Evolutionary conservation across 192 early-diverging fungal genomes (phyloP), one percentile per base, ranked within the genome.

Genomic region (Pecoramyces ruminantium): DNA sequence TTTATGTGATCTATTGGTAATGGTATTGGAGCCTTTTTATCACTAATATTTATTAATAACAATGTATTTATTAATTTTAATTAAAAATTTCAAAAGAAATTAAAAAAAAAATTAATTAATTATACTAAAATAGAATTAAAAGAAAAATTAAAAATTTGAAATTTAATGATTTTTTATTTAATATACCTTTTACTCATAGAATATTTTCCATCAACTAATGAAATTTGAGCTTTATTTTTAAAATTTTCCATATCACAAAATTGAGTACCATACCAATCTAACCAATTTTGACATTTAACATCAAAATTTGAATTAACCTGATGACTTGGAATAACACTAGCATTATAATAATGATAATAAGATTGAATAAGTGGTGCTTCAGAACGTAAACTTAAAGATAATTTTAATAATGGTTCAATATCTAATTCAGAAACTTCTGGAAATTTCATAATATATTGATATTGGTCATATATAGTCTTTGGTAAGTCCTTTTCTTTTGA

Each of bases 291-390:
- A 67, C 81, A 81, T 3, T 3, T 28, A 9, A 79, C 29, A 80
- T 93, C 81, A 77, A 90, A 92, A 25, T 78, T 81, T 1, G 80
- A 77, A 17, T 87, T 85, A 29, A 82, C 81, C n/a, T 78, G 78
- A 25, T 82, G 82, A 18, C 82, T 83, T 0, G 92, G 91, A 2
- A 92, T 85, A n/a, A 95, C 91, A 9, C 87, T 89, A 1, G 90
- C 81, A n/a, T 87, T 82, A 86, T 97, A 97, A 29, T 91, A 89
- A 78, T 94, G 94, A 84, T 96, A 93, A 80, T 92, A 90, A 0
- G 96, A 90, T 82, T 94, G 88, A 29, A 97, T 90, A n/a, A 87
- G 88, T 0, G 97, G 95, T 21, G 96, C 94, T 29, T 88, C 81
- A 1, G 85, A 85, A 51, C 93, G 93, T 29, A 93, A 82, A 6